phyloP scores from a whole-genome alignment of 495 filamentous ascomycete genomes.

The Wilcoxina mikolae region DNA sequence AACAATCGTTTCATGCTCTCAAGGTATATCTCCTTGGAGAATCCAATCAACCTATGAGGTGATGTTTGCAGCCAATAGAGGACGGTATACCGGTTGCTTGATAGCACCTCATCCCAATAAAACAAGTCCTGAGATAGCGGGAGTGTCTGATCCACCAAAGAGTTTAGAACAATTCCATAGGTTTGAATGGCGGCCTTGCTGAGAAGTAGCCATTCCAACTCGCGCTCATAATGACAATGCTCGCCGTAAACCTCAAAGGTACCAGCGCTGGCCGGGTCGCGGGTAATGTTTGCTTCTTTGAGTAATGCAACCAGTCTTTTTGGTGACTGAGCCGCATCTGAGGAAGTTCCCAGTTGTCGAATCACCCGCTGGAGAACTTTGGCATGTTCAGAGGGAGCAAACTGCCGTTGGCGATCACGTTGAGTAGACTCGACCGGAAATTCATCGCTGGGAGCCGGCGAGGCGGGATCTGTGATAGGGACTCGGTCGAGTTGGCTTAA shows the following conservation, averaged over 20 bases:
- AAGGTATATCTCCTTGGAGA: slow-evolving; percentile 45
- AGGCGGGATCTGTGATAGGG: slow-evolving; percentile 13
- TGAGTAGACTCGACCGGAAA: neutral
- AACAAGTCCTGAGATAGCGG: slow-evolving; percentile 66
- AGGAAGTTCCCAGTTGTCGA: slow-evolving; percentile 37
- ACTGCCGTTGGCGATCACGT: slow-evolving; percentile 2
- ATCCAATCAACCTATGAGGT: slow-evolving; percentile 54
- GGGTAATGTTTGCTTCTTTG: slow-evolving; percentile 37
- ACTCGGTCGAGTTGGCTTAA: slow-evolving; percentile 34
- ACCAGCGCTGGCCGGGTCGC: slow-evolving; percentile 25
- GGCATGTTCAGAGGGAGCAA: slow-evolving; percentile 13
- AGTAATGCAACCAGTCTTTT: slow-evolving; percentile 45
- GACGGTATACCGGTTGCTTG: slow-evolving; percentile 52
- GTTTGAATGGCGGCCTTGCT: slow-evolving; percentile 75
- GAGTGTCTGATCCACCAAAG: slow-evolving; percentile 64
- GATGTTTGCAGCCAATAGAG: slow-evolving; percentile 72
- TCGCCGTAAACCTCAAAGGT: slow-evolving; percentile 11
- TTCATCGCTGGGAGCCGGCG: neutral
- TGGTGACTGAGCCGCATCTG: slow-evolving; percentile 31
- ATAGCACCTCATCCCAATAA: slow-evolving; percentile 81
- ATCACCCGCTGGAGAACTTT: slow-evolving; percentile 45
- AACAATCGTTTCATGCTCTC: slow-evolving; percentile 40
- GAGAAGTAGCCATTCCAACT: slow-evolving; percentile 75
- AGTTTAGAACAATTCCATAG: slow-evolving; percentile 60
- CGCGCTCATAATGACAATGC: slow-evolving; percentile 41